Percentiles rank a stretch among this genome's conserved stretches.
phyloP scores from a whole-genome alignment of 2,329 filamentous ascomycete species.

The Fusarium heterosporum region DNA sequence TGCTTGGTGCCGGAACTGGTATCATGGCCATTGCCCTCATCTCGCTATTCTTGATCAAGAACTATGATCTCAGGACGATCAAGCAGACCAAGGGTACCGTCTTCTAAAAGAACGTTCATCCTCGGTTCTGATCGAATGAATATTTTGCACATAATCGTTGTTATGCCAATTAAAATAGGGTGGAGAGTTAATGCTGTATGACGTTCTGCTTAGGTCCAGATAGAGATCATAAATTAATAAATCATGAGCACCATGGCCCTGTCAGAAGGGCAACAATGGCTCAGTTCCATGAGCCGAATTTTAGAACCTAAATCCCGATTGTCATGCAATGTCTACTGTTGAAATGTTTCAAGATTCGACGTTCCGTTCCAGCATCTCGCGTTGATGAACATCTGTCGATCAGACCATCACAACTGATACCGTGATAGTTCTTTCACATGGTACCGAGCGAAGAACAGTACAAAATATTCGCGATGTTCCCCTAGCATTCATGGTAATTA shows the following conservation, averaged over 20 bases:
- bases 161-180: constrained; percentile 4
- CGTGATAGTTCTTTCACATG: no score
- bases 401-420: background rate
- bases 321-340: background rate
- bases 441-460: background rate
- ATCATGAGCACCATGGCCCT: background rate
- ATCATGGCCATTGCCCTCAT: constrained; percentile 51
- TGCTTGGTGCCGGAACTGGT: constrained; percentile 56
- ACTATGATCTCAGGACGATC: constrained; percentile 62
- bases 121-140: background rate
- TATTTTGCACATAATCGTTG: background rate
- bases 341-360: background rate
- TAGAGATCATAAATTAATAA: constrained; percentile 13
- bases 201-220: background rate
- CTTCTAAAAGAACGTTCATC: constrained; percentile 52
- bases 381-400: background rate
- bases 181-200: constrained; percentile 12
- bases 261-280: background rate
- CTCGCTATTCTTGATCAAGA: constrained; percentile 59
- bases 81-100: constrained; percentile 64
- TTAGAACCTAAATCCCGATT: background rate
- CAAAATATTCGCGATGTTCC: background rate
- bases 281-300: background rate
- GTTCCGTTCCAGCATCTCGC: background rate
- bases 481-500: background rate